These are phyloP conservation scores for Aspergillus sclerotioniger DNA, from an alignment of 495 filamentous ascomycete species.

Conservation along the genomic window DNA sequence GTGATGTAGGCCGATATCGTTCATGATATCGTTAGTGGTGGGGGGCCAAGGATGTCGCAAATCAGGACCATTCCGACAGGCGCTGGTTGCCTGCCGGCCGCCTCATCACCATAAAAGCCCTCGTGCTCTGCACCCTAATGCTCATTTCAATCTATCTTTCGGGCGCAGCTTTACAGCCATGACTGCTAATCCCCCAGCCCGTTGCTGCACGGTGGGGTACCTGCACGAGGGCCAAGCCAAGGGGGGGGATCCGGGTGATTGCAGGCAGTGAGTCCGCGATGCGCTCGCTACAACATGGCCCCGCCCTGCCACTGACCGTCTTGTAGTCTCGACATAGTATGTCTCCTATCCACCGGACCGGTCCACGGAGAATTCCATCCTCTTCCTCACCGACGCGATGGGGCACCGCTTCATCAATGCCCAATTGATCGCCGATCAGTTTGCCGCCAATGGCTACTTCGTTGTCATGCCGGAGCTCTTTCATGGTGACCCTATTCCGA, in stretches of 20 bases:
- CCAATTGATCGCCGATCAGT: constrained; percentile 63
- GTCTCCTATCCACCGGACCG: constrained; percentile 22
- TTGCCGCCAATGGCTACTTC: constrained; percentile 73
- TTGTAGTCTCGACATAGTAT: constrained; percentile 33
- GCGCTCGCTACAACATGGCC: neutral
- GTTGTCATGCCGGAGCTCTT: constrained; percentile 62
- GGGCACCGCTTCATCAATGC: constrained; percentile 35
- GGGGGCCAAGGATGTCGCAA: too few species aligned
- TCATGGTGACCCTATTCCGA: constrained; percentile 31
- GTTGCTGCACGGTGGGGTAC: constrained; percentile 47
- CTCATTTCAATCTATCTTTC: neutral
- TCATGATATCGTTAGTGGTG: too few species aligned
- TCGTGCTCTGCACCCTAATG: too few species aligned
- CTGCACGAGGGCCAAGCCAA: constrained; percentile 32
- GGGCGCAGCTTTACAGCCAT: constrained; percentile 22
- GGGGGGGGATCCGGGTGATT: constrained; percentile 26
- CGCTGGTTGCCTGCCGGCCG: too few species aligned
- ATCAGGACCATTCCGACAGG: too few species aligned
- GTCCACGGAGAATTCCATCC: constrained; percentile 25
- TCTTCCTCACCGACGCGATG: constrained; percentile 35
- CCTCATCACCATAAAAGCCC: too few species aligned
- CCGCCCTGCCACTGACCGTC: neutral
- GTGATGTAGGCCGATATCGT: too few species aligned
- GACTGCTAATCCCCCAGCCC: constrained; percentile 46
- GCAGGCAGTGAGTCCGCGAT: constrained; percentile 21